Evolutionary conservation across 2,329 filamentous ascomycete species (phyloP).

Genomic region (Colletotrichum truncatum): DNA sequence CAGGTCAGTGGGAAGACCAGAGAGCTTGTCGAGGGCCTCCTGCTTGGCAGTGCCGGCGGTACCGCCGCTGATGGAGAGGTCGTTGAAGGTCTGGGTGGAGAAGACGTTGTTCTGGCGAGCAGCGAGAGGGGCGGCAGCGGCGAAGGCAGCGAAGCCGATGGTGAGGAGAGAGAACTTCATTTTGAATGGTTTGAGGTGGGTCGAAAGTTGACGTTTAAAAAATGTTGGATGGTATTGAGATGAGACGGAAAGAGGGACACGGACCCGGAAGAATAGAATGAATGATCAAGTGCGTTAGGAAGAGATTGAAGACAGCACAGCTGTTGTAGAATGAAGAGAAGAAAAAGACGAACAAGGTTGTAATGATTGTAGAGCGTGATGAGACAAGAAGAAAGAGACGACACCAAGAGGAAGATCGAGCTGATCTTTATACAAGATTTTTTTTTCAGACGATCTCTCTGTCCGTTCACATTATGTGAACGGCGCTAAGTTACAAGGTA

Average conservation of each 20-base stretch:
- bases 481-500: not conserved
- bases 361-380: slow-evolving; percentile 30
- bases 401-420: slow-evolving; percentile 10
- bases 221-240: not conserved
- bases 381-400: slow-evolving; percentile 1
- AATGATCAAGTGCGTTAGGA: slow-evolving; percentile 27
- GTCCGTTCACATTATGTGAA: not conserved
- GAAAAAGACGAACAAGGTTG: slow-evolving; percentile 7
- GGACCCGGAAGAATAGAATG: slow-evolving; percentile 24
- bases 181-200: slow-evolving; percentile 16
- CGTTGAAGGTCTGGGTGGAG: slow-evolving; percentile 48
- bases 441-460: slow-evolving; percentile 10
- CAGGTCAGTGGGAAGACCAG: slow-evolving; percentile 48
- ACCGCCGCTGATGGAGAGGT: slow-evolving; percentile 57
- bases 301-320: slow-evolving; percentile 30
- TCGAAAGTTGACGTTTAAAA: not conserved
- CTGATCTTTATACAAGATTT: slow-evolving; percentile 28
- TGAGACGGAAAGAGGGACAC: slow-evolving; percentile 24
- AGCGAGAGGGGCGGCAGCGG: slow-evolving; percentile 39
- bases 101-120: slow-evolving; percentile 40
- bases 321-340: slow-evolving; percentile 27
- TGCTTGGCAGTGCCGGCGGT: slow-evolving; percentile 54
- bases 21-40: slow-evolving; percentile 51
- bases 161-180: slow-evolving; percentile 47
- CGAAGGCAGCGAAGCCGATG: slow-evolving; percentile 37